Evolutionary conservation across 2,329 filamentous ascomycete species (phyloP).

Genomic region (Alternaria sp.): DNA sequence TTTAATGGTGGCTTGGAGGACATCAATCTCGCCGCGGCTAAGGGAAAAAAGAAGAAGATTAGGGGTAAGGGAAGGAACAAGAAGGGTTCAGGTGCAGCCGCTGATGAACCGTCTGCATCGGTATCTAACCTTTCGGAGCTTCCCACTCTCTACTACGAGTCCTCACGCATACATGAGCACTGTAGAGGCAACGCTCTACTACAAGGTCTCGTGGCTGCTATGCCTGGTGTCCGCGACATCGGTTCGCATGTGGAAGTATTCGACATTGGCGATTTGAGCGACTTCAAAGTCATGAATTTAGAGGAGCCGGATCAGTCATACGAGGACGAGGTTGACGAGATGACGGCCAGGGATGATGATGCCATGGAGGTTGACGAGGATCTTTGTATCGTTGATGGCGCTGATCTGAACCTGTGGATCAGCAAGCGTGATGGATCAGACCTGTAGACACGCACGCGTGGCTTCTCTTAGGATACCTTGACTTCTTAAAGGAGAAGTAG

Average conservation of each 20-base stretch:
- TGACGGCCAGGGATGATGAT: neutral
- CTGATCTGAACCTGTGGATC: too few relatives aligned
- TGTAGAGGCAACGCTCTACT: fast-evolving
- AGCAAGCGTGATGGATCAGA: too few relatives aligned
- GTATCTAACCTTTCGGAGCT: neutral
- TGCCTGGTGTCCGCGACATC: neutral
- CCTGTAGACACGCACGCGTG: too few relatives aligned
- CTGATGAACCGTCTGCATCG: neutral
- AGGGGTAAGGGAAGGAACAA: too few relatives aligned
- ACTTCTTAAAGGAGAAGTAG: too few relatives aligned
- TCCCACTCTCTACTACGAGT: neutral
- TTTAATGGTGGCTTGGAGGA: too few relatives aligned
- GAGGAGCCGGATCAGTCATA: neutral
- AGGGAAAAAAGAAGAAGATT: too few relatives aligned
- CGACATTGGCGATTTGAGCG: neutral
- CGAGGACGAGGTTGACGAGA: neutral
- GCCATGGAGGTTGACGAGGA: too few relatives aligned
- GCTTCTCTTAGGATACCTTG: too few relatives aligned
- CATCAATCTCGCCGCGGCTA: too few relatives aligned
- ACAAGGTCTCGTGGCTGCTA: neutral
- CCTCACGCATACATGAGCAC: neutral
- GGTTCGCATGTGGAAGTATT: neutral
- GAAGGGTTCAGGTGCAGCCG: too few relatives aligned
- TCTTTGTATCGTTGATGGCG: too few relatives aligned
- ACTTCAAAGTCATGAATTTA: neutral